Evolutionary conservation across 345 rosid species (phyloP).

Genomic region (Populus tremula): DNA sequence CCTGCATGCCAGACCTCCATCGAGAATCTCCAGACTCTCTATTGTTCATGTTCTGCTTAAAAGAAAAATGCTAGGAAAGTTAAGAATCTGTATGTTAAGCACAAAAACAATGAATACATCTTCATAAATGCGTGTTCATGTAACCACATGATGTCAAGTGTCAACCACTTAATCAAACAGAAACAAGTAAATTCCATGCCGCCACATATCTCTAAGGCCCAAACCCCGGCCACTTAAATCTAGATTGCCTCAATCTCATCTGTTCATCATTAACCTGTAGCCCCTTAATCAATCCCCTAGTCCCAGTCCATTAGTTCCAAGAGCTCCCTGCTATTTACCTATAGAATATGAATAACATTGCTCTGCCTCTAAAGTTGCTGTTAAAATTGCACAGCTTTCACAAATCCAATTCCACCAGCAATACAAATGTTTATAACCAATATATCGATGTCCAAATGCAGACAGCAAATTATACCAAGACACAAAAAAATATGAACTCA

Average conservation of each 20-base stretch:
- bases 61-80: conserved; percentile 6
- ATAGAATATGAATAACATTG: background rate
- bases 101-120: conserved; percentile 3
- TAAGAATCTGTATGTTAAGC: conserved; percentile 10
- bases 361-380: background rate
- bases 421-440: background rate
- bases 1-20: conserved; percentile 62
- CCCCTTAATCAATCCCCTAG: conserved; percentile 1
- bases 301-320: background rate
- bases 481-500: background rate
- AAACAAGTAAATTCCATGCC: background rate
- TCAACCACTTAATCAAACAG: background rate
- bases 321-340: background rate
- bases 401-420: background rate
- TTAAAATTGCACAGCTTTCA: background rate
- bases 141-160: background rate
- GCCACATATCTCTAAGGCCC: background rate
- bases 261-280: background rate
- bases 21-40: conserved; percentile 69
- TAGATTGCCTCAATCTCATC: background rate
- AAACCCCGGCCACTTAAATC: conserved; percentile 1
- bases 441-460: background rate
- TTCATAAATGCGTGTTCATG: background rate
- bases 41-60: conserved; percentile 51
- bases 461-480: background rate